phyloP scores from a whole-genome alignment of 306 rosid species.

The Cicer chorassanicum region DNA sequence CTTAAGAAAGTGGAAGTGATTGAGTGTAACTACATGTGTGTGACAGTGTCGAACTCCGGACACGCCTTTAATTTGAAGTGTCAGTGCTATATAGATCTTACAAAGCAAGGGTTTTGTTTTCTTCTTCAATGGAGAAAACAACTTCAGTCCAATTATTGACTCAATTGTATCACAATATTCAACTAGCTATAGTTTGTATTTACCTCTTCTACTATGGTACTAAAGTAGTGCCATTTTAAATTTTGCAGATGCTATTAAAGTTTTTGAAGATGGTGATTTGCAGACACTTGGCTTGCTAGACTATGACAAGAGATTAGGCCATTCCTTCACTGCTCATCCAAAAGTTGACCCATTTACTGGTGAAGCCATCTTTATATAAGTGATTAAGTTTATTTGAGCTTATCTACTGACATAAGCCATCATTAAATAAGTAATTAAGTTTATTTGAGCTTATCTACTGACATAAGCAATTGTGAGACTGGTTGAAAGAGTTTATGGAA shows the following conservation, averaged over 20 bases:
- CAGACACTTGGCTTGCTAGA: conserved; percentile 93
- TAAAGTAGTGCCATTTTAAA: conserved; percentile 41
- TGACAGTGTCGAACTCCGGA: no score
- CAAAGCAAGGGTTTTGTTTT: not conserved
- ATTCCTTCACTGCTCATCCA: conserved; percentile 97
- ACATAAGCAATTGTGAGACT: not conserved
- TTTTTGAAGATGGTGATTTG: conserved; percentile 95
- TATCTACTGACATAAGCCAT: conserved; percentile 19
- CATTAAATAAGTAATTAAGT: conserved; percentile 32
- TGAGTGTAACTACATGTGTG: no score
- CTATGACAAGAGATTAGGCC: conserved; percentile 93
- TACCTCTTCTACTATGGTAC: conserved; percentile 35
- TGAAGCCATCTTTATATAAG: conserved; percentile 45
- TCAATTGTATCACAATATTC: not conserved
- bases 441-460: no score
- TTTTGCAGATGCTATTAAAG: conserved; percentile 82
- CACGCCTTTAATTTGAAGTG: no score
- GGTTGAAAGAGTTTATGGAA: no score
- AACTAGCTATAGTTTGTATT: not conserved
- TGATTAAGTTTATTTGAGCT: conserved; percentile 8
- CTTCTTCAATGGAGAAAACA: conserved; percentile 30
- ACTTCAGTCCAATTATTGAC: conserved; percentile 1
- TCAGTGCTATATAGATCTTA: no score
- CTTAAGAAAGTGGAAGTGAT: no score
- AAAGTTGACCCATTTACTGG: conserved; percentile 97